Evolutionary conservation across 306 rosid genomes (phyloP).

Genomic region (Purshia tridentata): DNA sequence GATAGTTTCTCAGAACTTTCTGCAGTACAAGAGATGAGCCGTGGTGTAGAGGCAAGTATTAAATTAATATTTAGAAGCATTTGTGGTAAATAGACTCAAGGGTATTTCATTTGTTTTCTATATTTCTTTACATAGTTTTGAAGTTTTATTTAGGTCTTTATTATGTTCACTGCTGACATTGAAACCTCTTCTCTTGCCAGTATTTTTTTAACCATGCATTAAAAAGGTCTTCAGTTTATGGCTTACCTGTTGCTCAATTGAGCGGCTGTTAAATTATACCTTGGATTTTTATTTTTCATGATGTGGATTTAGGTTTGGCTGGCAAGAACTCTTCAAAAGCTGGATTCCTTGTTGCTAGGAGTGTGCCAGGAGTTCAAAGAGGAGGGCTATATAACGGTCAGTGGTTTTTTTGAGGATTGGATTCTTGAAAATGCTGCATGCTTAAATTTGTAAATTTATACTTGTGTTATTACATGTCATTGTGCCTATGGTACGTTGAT

Average conservation of each 20-base stretch:
- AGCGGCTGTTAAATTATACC: neutral
- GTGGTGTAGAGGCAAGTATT: conserved; percentile 81
- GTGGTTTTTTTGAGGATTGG: conserved; percentile 35
- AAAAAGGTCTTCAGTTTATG: neutral
- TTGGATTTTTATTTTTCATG: conserved; percentile 6
- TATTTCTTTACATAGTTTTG: neutral
- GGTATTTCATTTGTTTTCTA: conserved; percentile 1
- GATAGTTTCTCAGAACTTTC: conserved; percentile 89
- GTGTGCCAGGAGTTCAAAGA: conserved; percentile 94
- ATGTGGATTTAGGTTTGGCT: conserved; percentile 72
- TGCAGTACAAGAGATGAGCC: conserved; percentile 91
- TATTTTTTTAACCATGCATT: neutral
- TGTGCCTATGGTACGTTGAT: neutral
- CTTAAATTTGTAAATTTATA: conserved; percentile 19
- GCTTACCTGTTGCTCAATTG: neutral
- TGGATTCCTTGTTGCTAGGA: conserved; percentile 91
- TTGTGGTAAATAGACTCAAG: conserved; percentile 3
- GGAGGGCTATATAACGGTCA: conserved; percentile 80
- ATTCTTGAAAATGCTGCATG: conserved; percentile 19
- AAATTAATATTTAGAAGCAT: conserved; percentile 23
- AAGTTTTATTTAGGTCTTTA: neutral
- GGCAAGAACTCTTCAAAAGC: conserved; percentile 83
- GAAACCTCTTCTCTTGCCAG: conserved; percentile 8
- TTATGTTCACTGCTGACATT: conserved; percentile 2
- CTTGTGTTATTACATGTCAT: neutral